Evolutionary conservation across 1,284 basidiomycete genomes (phyloP).

Genomic region (Moesziomyces aphidis): DNA sequence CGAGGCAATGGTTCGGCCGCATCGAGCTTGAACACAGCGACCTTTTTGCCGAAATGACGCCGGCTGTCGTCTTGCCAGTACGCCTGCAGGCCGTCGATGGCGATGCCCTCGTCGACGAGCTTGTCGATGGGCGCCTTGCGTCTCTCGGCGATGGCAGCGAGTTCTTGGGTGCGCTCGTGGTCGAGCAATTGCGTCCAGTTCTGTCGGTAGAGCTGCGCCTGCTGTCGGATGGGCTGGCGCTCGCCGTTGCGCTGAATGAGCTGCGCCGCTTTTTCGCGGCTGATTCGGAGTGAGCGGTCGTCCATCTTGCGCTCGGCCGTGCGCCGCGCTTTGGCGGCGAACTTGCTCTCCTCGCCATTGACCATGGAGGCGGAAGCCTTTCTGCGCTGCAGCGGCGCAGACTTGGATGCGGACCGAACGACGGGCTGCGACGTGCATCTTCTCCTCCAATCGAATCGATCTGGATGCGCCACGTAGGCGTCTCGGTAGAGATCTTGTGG

Average conservation of each 20-base stretch:
- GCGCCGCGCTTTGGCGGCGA: slow-evolving; percentile 34
- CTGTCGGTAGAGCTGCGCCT: slow-evolving; percentile 39
- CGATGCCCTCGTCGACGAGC: slow-evolving; percentile 50
- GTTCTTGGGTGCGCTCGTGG: slow-evolving; percentile 48
- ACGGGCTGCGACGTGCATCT: slow-evolving; percentile 3
- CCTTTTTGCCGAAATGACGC: slow-evolving; percentile 54
- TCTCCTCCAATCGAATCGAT: slow-evolving; percentile 47
- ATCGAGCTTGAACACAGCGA: slow-evolving; percentile 59
- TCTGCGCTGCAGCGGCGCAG: slow-evolving; percentile 27
- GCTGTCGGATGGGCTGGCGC: slow-evolving; percentile 29
- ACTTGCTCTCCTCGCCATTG: slow-evolving; percentile 33
- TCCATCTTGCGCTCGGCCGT: slow-evolving; percentile 43
- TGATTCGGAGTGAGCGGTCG: slow-evolving; percentile 39
- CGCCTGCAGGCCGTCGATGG: slow-evolving; percentile 57
- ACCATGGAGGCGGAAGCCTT: slow-evolving; percentile 34
- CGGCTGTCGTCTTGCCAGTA: slow-evolving; percentile 58
- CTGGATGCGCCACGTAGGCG: slow-evolving; percentile 38
- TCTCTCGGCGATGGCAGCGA: slow-evolving; percentile 45
- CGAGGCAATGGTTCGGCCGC: slow-evolving; percentile 50
- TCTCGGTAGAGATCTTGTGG: slow-evolving; percentile 42
- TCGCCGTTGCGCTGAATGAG: slow-evolving; percentile 24
- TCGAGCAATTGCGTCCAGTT: slow-evolving; percentile 51
- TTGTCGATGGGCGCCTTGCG: slow-evolving; percentile 50
- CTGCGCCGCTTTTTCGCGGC: slow-evolving; percentile 23
- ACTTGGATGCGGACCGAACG: background rate